A percentile compares a stretch with the other conserved stretches of the same genome.
These are phyloP conservation scores for Dactylella cylindrospora DNA, from an alignment of 2,329 filamentous ascomycete species.

Conservation along the genomic window DNA sequence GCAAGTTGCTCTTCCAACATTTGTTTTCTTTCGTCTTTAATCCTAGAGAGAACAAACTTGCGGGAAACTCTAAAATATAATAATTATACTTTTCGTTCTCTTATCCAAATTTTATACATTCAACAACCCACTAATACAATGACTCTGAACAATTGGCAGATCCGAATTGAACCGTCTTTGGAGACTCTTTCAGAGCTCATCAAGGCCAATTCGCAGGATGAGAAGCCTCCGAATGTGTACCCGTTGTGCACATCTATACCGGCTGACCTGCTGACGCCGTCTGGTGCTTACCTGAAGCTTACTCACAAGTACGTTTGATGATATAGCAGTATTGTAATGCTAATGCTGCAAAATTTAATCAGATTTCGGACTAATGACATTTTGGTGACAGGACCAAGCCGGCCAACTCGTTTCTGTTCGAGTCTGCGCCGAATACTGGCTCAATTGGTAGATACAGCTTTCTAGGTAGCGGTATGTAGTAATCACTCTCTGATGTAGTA, in stretches of 20 bases:
- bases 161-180: conserved; percentile 34
- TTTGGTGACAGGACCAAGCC: conserved; percentile 58
- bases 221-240: conserved; percentile 69
- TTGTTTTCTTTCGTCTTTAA: too few species aligned
- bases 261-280: conserved; percentile 90
- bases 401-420: conserved; percentile 88
- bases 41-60: too few species aligned
- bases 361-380: neutral
- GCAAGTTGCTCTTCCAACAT: too few species aligned
- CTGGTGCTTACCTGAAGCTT: conserved; percentile 91
- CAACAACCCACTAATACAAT: conserved; percentile 3
- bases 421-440: conserved; percentile 88
- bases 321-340: neutral
- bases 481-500: conserved; percentile 52
- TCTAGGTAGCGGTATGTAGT: conserved; percentile 69
- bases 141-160: conserved; percentile 10
- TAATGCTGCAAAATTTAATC: neutral
- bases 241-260: conserved; percentile 81
- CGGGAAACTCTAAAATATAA: too few species aligned
- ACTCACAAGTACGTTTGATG: conserved; percentile 64
- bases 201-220: conserved; percentile 15
- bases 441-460: conserved; percentile 95
- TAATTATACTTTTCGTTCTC: too few species aligned
- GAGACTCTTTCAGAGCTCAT: conserved; percentile 39
- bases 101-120: neutral